Percentiles rank a stretch among this genome's conserved stretches.
phyloP scores from a whole-genome alignment of 176 grass and related monocot species.

The Triticum timopheevii region DNA sequence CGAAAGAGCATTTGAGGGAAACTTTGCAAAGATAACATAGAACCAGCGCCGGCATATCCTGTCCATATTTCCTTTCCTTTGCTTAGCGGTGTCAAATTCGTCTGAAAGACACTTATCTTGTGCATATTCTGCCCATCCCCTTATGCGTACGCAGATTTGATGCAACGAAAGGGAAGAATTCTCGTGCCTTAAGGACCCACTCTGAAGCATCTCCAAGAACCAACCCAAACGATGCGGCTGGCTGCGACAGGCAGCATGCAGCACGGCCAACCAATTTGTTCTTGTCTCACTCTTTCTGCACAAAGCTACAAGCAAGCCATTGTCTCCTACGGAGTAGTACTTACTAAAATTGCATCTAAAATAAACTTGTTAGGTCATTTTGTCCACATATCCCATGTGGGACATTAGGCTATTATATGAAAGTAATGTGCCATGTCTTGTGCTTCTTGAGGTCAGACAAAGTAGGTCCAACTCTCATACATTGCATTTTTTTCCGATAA shows the following conservation, averaged over 20 bases:
- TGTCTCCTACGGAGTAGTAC: background rate
- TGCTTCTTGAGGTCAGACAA: background rate
- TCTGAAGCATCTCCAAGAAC: background rate
- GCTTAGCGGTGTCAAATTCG: slow-evolving; percentile 32
- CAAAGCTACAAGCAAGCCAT: slow-evolving; percentile 17
- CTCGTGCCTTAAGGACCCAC: background rate
- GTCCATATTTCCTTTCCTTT: background rate
- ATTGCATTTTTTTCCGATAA: background rate
- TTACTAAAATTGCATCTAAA: background rate
- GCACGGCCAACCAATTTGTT: background rate
- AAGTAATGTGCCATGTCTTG: background rate
- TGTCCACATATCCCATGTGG: background rate
- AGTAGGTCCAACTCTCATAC: background rate
- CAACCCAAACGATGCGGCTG: slow-evolving; percentile 15
- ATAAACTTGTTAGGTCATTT: background rate
- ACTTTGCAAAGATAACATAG: background rate
- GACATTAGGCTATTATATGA: background rate
- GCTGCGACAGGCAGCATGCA: slow-evolving; percentile 18
- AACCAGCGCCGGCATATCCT: background rate
- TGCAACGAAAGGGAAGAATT: slow-evolving; percentile 13
- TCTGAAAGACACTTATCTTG: slow-evolving; percentile 1
- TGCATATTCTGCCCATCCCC: slow-evolving; percentile 7
- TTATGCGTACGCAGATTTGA: slow-evolving; percentile 8
- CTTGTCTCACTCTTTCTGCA: background rate
- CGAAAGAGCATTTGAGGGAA: background rate